These are phyloP conservation scores for Naematelia encephala DNA, from an alignment of 768 basidiomycete species.

Conservation along the genomic window DNA sequence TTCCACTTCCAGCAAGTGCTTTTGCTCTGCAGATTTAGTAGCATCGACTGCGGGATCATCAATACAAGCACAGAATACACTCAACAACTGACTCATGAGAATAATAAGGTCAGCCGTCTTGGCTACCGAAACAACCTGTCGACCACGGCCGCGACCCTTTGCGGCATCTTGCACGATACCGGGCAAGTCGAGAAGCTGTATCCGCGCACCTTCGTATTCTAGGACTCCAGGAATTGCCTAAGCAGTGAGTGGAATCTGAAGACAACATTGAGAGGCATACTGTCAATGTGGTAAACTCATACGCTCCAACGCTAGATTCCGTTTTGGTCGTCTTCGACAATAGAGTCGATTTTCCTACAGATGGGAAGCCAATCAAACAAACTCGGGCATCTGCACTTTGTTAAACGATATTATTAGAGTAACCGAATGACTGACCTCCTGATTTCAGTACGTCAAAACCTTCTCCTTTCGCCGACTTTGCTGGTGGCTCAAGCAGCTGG, in stretches of 20 bases:
- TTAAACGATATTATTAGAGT: neutral
- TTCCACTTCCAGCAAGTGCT: conserved; percentile 80
- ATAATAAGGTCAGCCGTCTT: conserved; percentile 92
- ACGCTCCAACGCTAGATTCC: conserved; percentile 79
- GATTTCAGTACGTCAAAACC: conserved; percentile 86
- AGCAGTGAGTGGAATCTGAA: no score
- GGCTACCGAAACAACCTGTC: conserved; percentile 89
- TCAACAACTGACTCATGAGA: conserved; percentile 46
- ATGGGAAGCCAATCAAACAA: conserved; percentile 91
- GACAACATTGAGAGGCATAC: no score
- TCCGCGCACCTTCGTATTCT: conserved; percentile 88
- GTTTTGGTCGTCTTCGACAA: conserved; percentile 90
- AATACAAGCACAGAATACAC: neutral
- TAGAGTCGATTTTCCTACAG: conserved; percentile 91
- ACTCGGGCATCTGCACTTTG: conserved; percentile 69
- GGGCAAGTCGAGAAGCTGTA: conserved; percentile 90
- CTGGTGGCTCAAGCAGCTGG: conserved; percentile 84
- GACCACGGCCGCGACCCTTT: conserved; percentile 71
- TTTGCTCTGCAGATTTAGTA: conserved; percentile 69
- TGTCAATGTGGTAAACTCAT: conserved; percentile 91
- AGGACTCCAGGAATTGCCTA: conserved; percentile 95
- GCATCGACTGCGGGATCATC: conserved; percentile 42
- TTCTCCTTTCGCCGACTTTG: conserved; percentile 72
- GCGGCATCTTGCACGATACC: conserved; percentile 70
- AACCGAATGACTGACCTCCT: conserved; percentile 54